Evolutionary conservation across 805 yeast genomes (phyloP), one percentile per base, ranked within the genome.

Genomic region (Danielia reshetovae): DNA sequence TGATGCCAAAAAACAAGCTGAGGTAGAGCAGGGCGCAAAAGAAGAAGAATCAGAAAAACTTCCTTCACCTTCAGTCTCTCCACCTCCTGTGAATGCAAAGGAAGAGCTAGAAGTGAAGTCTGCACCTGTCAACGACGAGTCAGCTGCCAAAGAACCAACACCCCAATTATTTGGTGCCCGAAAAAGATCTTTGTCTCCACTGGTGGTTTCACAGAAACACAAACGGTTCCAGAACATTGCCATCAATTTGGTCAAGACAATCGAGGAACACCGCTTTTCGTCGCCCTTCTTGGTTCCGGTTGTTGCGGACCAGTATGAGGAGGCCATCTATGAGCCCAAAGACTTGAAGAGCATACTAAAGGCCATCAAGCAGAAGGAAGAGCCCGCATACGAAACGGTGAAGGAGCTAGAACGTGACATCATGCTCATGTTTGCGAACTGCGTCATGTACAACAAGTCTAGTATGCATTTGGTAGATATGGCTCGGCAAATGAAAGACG

Each of bases 341-440:
- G 90, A 85, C 54, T 57, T 85, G 43, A 80, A 82, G 49, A 74
- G 77, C 5, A 75, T 85, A 26, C 66, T 73, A 40, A 68, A 69
- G 29, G 70, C 66, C 45, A 70, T 85, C 18, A 78, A 78, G 42
- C 58, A 46, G 51, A 68, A 65, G 34, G 41, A 44, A 1, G 57
- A 52, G 9, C 51, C 54, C 6, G 62, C 67, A 2, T 77, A 76
- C 32, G 80, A 79, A 0, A 67, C 71, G 35, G 72, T 85, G 27
- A 65, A 70, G 23, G 78, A 80, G 38, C 61, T 85, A 15, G 86
- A 85, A 45, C 63, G 82, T 32, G 85, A 81, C 42, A 65, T 85
- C 28, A 70, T 80, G 62, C 63, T 80, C 39, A 83, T 85, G 93
- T 83, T 81, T 60, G 82, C 90, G 33, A 85, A 85, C 55, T 85